Evolutionary conservation across 2,329 filamentous ascomycete species (phyloP), one percentile per base, ranked within the genome.

Genomic region (Plectosphaerella plurivora): DNA sequence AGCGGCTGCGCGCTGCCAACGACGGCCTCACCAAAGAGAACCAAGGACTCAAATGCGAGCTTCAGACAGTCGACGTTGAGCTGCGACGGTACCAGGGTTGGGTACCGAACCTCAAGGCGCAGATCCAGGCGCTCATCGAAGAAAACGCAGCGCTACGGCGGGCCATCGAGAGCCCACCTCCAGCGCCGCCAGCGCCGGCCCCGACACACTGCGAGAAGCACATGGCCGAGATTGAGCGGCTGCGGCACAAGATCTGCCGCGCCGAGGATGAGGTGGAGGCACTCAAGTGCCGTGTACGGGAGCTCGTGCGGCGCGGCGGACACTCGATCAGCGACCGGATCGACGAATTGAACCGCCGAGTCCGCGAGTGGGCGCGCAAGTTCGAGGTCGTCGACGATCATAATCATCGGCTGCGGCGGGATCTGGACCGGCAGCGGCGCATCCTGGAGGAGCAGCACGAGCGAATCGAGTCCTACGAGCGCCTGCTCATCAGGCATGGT

Each of bases 141-240:
- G 71, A 76, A 33, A 75, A 75, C 56, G 61, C 65, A 15, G 61
- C 65, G 8, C 65, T 77, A 5, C 68, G 72, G 12, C 66, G 64
- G n/a, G 64, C 66, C 7, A 55, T 69, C 37, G 70, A 73, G 28
- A 65, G 59, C 25, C 28, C 28, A 10, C 28, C 28, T 10, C 28
- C 28, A 10, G 4, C 28, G 8, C 28, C 28, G 59, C 60, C 2
- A 2, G 16, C 10, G 10, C 14, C 14, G 4, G 10, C 16, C 14
- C 59, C 65, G n/a, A 65, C 65, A 18, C 55, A 60, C 49, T 61
- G 66, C 2, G 58, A 60, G 47, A 65, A 62, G 36, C 63, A 66
- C 45, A 60, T 65, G 35, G 59, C 51, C 45, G 68, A 72, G 47
- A 51, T 68, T 25, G 66, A 68, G 25, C 62, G 61, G 45, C 58